Conservation (phyloP, 148 eudicot species). For the Heliamphora exappendiculata region DNA sequence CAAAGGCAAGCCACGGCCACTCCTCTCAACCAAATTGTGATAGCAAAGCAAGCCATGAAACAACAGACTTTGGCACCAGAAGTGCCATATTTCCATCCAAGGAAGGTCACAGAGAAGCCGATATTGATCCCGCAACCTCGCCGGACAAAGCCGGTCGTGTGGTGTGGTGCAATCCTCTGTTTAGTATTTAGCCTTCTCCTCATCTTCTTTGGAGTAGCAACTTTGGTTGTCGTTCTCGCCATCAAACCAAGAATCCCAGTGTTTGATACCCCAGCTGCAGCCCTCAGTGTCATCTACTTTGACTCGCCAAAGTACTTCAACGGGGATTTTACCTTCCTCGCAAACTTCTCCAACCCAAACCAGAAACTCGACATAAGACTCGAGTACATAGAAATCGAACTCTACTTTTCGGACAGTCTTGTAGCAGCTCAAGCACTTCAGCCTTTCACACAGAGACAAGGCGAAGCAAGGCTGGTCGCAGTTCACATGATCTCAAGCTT, state of each 20-base stretch:
- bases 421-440: constrained; percentile 43
- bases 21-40: constrained; percentile 21
- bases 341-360: constrained; percentile 81
- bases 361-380: constrained; percentile 48
- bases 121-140: constrained; percentile 46
- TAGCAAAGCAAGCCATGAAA: constrained; percentile 21
- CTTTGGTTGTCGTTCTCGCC: constrained; percentile 47
- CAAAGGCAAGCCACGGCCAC: constrained; percentile 14
- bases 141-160: constrained; percentile 60
- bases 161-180: constrained; percentile 72
- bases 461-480: constrained; percentile 35
- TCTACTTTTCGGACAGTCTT: constrained; percentile 51
- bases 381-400: constrained; percentile 43
- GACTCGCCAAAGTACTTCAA: constrained; percentile 61
- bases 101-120: constrained; percentile 24
- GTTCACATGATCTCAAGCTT: constrained; percentile 70
- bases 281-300: constrained; percentile 57
- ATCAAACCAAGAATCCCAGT: constrained; percentile 56
- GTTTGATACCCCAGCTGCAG: constrained; percentile 67
- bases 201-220: constrained; percentile 57
- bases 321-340: constrained; percentile 60
- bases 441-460: constrained; percentile 46
- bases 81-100: constrained; percentile 2
- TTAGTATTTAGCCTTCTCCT: constrained; percentile 56
- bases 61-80: constrained; percentile 19